Evolutionary conservation across 805 yeast species (phyloP).

Genomic region (Wickerhamiella hasegawae): DNA sequence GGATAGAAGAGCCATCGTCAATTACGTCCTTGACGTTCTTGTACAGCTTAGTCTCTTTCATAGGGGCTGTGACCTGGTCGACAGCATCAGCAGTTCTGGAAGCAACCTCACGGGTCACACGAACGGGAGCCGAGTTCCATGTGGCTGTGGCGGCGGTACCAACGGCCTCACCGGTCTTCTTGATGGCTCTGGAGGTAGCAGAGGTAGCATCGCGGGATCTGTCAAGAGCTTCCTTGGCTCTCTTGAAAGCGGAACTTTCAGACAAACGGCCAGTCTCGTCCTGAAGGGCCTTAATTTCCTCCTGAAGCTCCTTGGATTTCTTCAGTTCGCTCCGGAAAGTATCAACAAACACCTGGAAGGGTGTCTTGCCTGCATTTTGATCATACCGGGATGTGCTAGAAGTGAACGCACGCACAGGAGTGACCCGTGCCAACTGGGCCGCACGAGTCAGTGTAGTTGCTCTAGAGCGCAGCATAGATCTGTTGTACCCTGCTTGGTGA

Average conservation of each 20-base stretch:
- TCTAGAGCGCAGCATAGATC: no score
- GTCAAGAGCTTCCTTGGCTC: slow-evolving; percentile 84
- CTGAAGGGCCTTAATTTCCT: slow-evolving; percentile 82
- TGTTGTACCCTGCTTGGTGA: no score
- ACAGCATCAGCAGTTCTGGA: slow-evolving; percentile 65
- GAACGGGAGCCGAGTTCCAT: slow-evolving; percentile 92
- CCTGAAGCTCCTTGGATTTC: slow-evolving; percentile 77
- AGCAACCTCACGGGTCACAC: slow-evolving; percentile 77
- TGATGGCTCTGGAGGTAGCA: slow-evolving; percentile 56
- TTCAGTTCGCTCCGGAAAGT: slow-evolving; percentile 86
- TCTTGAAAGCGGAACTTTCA: slow-evolving; percentile 83
- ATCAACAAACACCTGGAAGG: slow-evolving; percentile 82
- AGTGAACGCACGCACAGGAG: no score
- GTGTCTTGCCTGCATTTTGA: slow-evolving; percentile 25
- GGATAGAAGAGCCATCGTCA: slow-evolving; percentile 76
- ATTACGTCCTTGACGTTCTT: slow-evolving; percentile 78
- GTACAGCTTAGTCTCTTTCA: slow-evolving; percentile 75
- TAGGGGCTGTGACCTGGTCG: slow-evolving; percentile 80
- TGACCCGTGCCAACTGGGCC: no score
- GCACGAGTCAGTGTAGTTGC: no score
- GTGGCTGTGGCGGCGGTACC: slow-evolving; percentile 82
- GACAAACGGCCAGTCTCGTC: slow-evolving; percentile 92
- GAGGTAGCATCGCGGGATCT: slow-evolving; percentile 59
- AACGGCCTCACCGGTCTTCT: slow-evolving; percentile 84
- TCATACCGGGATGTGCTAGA: no score